Percentiles rank a stretch among this genome's conserved stretches.
Evolutionary conservation across 1,284 basidiomycete genomes (phyloP).

Genomic region (Malassezia furfur): DNA sequence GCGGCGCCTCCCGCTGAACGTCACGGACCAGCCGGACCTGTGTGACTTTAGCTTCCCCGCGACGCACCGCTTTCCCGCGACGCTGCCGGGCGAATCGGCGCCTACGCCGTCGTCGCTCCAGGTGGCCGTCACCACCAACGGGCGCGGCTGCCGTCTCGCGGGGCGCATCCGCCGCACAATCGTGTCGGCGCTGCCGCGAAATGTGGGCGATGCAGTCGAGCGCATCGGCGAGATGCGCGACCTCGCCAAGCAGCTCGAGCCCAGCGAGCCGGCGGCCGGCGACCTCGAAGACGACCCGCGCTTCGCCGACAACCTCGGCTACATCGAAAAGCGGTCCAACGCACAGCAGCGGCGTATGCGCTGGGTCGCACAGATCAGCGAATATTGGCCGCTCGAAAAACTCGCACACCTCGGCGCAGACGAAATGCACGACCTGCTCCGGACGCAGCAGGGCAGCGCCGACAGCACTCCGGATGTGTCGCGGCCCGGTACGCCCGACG

Average conservation of each 20-base stretch:
- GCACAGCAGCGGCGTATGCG: slow-evolving; percentile 44
- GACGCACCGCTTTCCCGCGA: slow-evolving; percentile 65
- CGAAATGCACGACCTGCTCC: slow-evolving; percentile 58
- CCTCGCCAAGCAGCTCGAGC: slow-evolving; percentile 54
- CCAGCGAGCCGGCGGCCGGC: not conserved
- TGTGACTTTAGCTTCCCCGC: slow-evolving; percentile 86
- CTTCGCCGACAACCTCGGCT: slow-evolving; percentile 4
- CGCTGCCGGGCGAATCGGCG: slow-evolving; percentile 13
- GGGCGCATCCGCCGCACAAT: slow-evolving; percentile 73
- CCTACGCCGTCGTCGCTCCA: slow-evolving; percentile 58
- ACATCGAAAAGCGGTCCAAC: slow-evolving; percentile 2
- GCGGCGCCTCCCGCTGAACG: slow-evolving; percentile 66
- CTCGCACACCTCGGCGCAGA: slow-evolving; percentile 61
- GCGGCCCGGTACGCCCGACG: not conserved
- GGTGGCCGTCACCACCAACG: slow-evolving; percentile 81
- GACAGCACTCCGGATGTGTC: not conserved
- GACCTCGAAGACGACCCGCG: slow-evolving; percentile 10
- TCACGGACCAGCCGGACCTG: slow-evolving; percentile 72
- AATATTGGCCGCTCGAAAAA: slow-evolving; percentile 79
- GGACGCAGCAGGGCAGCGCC: slow-evolving; percentile 19
- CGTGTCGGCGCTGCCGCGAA: slow-evolving; percentile 63
- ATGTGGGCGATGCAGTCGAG: slow-evolving; percentile 67
- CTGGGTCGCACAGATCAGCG: slow-evolving; percentile 50
- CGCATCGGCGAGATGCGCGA: slow-evolving; percentile 64
- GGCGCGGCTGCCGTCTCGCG: slow-evolving; percentile 77